Evolutionary conservation across 805 yeast species (phyloP), one percentile per base, ranked within the genome.

Genomic region (Hanseniaspora guilliermondii): DNA sequence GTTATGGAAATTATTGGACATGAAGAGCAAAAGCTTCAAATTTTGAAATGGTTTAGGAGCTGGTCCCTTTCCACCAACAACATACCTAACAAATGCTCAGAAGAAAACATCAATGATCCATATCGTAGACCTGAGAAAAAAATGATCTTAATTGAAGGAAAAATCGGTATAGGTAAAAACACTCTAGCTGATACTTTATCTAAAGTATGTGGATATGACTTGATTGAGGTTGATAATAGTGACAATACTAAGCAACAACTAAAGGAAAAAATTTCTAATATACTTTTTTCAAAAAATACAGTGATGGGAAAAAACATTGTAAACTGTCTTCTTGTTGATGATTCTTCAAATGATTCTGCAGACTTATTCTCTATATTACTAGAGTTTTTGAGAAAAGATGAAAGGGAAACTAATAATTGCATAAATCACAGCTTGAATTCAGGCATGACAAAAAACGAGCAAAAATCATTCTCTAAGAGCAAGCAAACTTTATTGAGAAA

Each of bases 141-240:
- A 58, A 73, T 93, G 0, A 64, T 93, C 21, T 69, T 93, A 40
- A 76, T 93, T 11, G 87, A 83, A 64, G 98, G 98, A 0, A 93
- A 96, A 0, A 88, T 96, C 0, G 98, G 98, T 1, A 74, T 84
- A 17, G 98, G 98, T 9, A 91, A 91, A 64, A 89, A 97, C 0
- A 78, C 93, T 0, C 82, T 88, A 1, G 87, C 91, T 0, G 96
- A 89, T 62, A 78, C 87, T 1, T 75, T 88, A 37, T 93, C 96
- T 3, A 75, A 73, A 46, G 95, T 86, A 59, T 76, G 85, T 39
- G 95, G 95, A 0, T 91, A 85, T 64, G 79, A 80, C 46, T 76
- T 85, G 0, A 75, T 84, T 60, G 98, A 91, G 61, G 76, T 91
- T 57, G 91, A 91, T 68, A 96, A 97, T 6, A 78, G 85, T 65